These are phyloP conservation scores for Stephania yunnanensis DNA, from an alignment of 164 flowering plant genomes.

Conservation along the genomic window DNA sequence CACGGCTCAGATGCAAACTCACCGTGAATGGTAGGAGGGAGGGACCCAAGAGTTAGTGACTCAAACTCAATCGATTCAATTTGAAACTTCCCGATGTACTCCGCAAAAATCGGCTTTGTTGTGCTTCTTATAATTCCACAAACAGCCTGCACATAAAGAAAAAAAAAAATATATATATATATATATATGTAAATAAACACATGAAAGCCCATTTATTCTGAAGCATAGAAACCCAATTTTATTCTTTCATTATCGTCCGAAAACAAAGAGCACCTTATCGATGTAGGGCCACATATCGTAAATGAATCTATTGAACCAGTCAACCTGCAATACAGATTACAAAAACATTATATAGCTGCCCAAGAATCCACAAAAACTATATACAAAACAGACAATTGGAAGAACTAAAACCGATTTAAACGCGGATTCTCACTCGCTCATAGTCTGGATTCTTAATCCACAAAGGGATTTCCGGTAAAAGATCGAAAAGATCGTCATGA, in stretches of 20 bases:
- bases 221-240: not conserved
- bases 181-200: too few relatives aligned
- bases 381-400: not conserved
- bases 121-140: constrained; percentile 44
- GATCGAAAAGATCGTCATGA: constrained; percentile 32
- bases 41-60: constrained; percentile 60
- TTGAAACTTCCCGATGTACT: constrained; percentile 60
- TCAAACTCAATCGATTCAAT: constrained; percentile 60
- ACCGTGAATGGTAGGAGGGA: constrained; percentile 73
- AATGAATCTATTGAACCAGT: constrained; percentile 76
- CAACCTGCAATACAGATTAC: constrained; percentile 44
- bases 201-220: not conserved
- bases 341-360: not conserved
- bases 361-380: not conserved
- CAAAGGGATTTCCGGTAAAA: constrained; percentile 63
- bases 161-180: not conserved
- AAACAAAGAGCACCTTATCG: constrained; percentile 42
- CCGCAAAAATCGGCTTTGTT: constrained; percentile 48
- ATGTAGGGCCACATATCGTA: constrained; percentile 74
- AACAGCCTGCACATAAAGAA: constrained; percentile 41
- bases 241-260: not conserved
- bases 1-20: constrained; percentile 9
- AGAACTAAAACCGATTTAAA: not conserved
- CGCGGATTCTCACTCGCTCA: constrained; percentile 49
- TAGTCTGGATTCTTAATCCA: constrained; percentile 83